Evolutionary conservation across 176 grass and related monocot species (phyloP), one percentile per base, ranked within the genome.

Genomic region (Paspalum vaginatum): DNA sequence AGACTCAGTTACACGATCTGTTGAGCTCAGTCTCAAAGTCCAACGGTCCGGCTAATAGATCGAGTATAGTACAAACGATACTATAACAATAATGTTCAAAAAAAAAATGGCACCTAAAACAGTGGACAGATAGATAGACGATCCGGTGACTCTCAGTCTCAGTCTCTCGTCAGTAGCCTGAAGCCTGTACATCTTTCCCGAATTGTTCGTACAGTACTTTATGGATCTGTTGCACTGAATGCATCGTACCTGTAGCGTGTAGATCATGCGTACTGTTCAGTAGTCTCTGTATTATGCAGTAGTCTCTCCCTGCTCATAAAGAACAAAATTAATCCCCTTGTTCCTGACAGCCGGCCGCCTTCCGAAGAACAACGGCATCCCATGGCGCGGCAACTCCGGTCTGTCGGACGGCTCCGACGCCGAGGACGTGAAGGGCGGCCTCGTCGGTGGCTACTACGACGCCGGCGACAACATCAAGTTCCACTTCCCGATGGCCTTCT

Each of bases 381-480:
- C 88, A 5, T 99, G 96, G 96, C 85, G 96, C 9, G 88, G 92
- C 0, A 72, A 95, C 69, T 99, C 96, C 0, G 96, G 67, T 8
- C 58, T 99, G 70, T 82, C 61, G 4, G 96, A 99, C 20, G 96
- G 96, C 17, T 87, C 84, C 9, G 79, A 83, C 13, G 9, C 52
- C 61, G 26, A 65, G 12, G 89, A 98, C 63, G 81, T 94, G 11
- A 90, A 90, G 88, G 91, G 91, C 11, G 90, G 95, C 0, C 90
- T 98, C 6, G 92, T 98, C 7, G 95, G 95, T 17, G 95, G 95
- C 8, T 98, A 98, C 81, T 98, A 98, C 53, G 95, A 98, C 41
- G 92, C 92, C 71, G 95, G 95, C 17, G 95, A 98, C 79, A 94
- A 98, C 79, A 98, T 98, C 59, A 98, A 98, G 79, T 98, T 98